Evolutionary conservation across 805 yeast species (phyloP).

Genomic region (Myxozyma monticola): DNA sequence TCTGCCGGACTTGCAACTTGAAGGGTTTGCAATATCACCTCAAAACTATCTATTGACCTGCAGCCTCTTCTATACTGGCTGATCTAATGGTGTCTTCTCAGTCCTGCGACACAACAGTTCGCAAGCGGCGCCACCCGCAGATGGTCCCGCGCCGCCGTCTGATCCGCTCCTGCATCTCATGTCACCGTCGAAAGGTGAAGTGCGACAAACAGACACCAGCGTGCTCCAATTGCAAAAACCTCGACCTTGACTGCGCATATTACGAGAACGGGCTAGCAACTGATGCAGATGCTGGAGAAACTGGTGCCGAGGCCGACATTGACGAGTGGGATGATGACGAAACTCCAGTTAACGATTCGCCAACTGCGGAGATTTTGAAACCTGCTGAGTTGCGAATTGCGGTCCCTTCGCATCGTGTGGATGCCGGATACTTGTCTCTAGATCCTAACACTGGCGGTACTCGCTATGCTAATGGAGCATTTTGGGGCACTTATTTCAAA

Average conservation of each 20-base stretch:
- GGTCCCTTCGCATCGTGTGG: constrained; percentile 1
- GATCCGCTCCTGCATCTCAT: constrained; percentile 12
- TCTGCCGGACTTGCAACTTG: too few relatives aligned
- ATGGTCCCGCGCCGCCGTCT: constrained; percentile 12
- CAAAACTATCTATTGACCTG: too few relatives aligned
- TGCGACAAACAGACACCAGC: constrained; percentile 16
- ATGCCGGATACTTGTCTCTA: constrained; percentile 18
- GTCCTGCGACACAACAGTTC: neutral
- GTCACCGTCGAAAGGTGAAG: constrained; percentile 24
- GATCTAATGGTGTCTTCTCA: neutral
- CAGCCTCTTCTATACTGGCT: neutral
- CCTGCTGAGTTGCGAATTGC: neutral
- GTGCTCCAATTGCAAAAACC: constrained; percentile 15
- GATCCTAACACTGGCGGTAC: constrained; percentile 17
- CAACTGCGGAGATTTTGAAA: neutral
- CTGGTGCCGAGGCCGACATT: neutral
- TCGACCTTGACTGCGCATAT: constrained; percentile 16
- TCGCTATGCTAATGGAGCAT: constrained; percentile 24
- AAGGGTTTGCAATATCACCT: too few relatives aligned
- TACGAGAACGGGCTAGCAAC: neutral
- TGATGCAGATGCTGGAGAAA: neutral
- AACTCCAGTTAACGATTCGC: neutral
- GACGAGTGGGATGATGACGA: neutral
- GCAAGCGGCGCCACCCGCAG: constrained; percentile 9
- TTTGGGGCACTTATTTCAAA: constrained; percentile 28